Evolutionary conservation across 1,284 basidiomycete genomes (phyloP).

Genomic region (Microbotryum violaceum): DNA sequence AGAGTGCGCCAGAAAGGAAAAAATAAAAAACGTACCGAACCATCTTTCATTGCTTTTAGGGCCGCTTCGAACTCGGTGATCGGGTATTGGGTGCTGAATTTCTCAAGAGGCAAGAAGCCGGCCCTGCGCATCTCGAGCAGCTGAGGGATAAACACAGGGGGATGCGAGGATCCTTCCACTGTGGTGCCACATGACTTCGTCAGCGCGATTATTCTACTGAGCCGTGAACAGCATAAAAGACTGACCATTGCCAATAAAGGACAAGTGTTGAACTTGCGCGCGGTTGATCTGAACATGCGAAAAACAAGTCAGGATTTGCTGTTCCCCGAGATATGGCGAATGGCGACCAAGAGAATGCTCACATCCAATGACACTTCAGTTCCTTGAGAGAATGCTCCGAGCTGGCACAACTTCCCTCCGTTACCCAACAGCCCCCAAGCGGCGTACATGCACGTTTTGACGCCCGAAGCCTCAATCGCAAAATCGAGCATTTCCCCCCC

Average conservation of each 20-base stretch:
- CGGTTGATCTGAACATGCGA: slow-evolving; percentile 1
- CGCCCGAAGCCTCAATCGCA: slow-evolving; percentile 9
- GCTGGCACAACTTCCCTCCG: not conserved
- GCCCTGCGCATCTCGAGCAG: slow-evolving; percentile 13
- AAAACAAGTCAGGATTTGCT: too few species aligned
- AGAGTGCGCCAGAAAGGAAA: too few species aligned
- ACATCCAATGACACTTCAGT: not conserved
- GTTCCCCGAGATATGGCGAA: too few species aligned
- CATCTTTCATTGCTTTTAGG: slow-evolving; percentile 23
- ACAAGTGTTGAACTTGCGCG: not conserved
- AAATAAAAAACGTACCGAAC: too few species aligned
- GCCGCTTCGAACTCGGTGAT: slow-evolving; percentile 30
- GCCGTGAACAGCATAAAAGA: too few species aligned
- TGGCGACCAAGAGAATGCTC: too few species aligned
- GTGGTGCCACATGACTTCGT: not conserved
- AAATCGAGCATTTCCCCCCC: slow-evolving; percentile 8
- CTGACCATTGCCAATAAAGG: not conserved
- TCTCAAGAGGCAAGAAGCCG: slow-evolving; percentile 31
- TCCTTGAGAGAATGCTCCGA: not conserved
- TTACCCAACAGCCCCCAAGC: not conserved
- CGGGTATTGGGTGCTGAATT: slow-evolving; percentile 23
- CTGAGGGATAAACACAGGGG: slow-evolving; percentile 28
- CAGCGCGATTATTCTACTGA: too few species aligned
- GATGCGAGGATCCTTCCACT: slow-evolving; percentile 27
- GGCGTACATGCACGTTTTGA: slow-evolving; percentile 4